phyloP scores from a whole-genome alignment of 495 filamentous ascomycete genomes.

The Aspergillus sclerotioniger region DNA sequence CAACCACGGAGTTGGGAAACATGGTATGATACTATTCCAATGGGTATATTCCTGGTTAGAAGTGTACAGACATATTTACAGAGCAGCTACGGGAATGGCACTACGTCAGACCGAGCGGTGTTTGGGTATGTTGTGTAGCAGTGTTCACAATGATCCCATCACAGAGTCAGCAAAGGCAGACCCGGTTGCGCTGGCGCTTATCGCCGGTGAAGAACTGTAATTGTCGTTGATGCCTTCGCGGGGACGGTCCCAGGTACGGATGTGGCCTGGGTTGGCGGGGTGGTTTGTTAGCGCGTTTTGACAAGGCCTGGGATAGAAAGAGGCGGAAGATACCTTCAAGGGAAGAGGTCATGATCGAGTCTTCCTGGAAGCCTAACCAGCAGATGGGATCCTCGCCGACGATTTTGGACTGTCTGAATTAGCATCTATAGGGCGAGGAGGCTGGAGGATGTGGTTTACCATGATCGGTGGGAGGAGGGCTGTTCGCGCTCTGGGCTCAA shows the following conservation, averaged over 20 bases:
- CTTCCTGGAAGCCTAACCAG: slow-evolving; percentile 88
- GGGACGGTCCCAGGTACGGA: slow-evolving; percentile 84
- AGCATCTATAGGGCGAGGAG: slow-evolving; percentile 2
- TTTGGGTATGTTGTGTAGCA: not conserved
- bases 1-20: not conserved
- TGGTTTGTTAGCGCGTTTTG: slow-evolving; percentile 13
- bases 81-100: not conserved
- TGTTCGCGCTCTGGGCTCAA: slow-evolving; percentile 74
- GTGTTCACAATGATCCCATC: slow-evolving; percentile 22
- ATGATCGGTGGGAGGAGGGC: slow-evolving; percentile 92
- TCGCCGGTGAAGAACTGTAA: slow-evolving; percentile 21
- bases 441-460: slow-evolving; percentile 44
- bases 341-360: slow-evolving; percentile 89
- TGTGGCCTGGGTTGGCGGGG: slow-evolving; percentile 61
- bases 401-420: slow-evolving; percentile 63
- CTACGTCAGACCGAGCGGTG: not conserved
- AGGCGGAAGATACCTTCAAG: slow-evolving; percentile 60
- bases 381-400: slow-evolving; percentile 83
- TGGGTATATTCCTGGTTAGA: slow-evolving; percentile 12
- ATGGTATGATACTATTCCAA: slow-evolving; percentile 4
- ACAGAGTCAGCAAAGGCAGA: slow-evolving; percentile 17
- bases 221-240: slow-evolving; percentile 50
- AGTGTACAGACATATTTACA: slow-evolving; percentile 9
- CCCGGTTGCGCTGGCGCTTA: slow-evolving; percentile 21
- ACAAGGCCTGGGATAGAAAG: slow-evolving; percentile 7